These are phyloP conservation scores for Glycine latifolia DNA, from an alignment of 306 rosid species.

Conservation along the genomic window DNA sequence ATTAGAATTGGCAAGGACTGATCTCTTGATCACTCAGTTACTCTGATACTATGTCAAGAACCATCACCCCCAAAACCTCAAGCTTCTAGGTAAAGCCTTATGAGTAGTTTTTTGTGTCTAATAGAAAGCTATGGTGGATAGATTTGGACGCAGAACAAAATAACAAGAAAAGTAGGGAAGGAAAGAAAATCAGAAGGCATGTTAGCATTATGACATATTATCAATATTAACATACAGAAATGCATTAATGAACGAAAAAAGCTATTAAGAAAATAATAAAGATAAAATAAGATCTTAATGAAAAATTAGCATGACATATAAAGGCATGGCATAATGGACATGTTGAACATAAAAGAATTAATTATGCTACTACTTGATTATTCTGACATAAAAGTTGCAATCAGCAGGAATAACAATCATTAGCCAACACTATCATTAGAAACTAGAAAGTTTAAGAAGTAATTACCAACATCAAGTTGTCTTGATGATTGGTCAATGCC, in stretches of 20 bases:
- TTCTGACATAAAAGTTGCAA: neutral
- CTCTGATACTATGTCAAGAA: slow-evolving; percentile 5
- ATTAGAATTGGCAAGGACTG: neutral
- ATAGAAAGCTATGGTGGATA: neutral
- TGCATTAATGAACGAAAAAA: neutral
- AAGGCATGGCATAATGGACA: neutral
- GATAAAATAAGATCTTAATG: neutral
- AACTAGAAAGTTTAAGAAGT: slow-evolving; percentile 47
- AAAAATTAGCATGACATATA: neutral
- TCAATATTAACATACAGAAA: too few species aligned
- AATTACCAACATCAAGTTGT: slow-evolving; percentile 87
- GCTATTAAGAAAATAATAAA: neutral
- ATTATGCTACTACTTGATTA: neutral
- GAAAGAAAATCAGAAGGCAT: neutral
- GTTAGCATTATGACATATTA: neutral
- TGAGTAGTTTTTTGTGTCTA: neutral
- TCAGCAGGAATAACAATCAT: neutral
- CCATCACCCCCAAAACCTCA: neutral
- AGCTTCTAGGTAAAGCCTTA: neutral
- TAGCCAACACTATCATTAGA: slow-evolving; percentile 29
- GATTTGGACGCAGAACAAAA: neutral
- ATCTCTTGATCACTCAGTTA: neutral
- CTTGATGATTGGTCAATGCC: slow-evolving; percentile 58
- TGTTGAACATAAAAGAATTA: neutral
- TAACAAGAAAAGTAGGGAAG: neutral